A percentile compares a stretch with the other conserved stretches of the same genome.
phyloP scores from a whole-genome alignment of 2,329 filamentous ascomycete genomes.

The Mariannaea elegans region DNA sequence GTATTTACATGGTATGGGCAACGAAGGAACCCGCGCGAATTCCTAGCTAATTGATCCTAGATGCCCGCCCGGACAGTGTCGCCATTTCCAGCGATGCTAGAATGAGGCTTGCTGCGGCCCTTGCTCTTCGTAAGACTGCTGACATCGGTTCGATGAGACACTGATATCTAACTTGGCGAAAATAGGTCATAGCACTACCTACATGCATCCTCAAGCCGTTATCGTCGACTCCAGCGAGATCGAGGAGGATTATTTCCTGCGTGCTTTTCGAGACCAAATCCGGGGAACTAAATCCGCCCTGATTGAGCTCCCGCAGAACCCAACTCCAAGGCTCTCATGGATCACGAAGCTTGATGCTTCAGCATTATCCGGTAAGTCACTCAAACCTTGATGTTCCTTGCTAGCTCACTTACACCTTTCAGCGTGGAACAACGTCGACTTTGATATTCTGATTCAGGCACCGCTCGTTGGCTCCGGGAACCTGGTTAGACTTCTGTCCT shows the following conservation, averaged over 20 bases:
- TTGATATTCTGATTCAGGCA: constrained; percentile 88
- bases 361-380: constrained; percentile 68
- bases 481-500: constrained; percentile 78
- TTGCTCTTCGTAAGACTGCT: constrained; percentile 66
- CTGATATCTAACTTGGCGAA: neutral
- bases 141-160: neutral
- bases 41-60: constrained; percentile 48
- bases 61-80: constrained; percentile 82
- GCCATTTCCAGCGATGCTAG: constrained; percentile 74
- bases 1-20: constrained; percentile 60
- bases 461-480: constrained; percentile 75
- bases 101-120: constrained; percentile 69
- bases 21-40: neutral
- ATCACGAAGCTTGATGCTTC: constrained; percentile 78
- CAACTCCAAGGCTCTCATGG: constrained; percentile 75
- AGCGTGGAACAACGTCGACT: constrained; percentile 78
- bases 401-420: constrained; percentile 16
- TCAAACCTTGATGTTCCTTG: constrained; percentile 26
- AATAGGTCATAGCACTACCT: constrained; percentile 72
- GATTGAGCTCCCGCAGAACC: constrained; percentile 76
- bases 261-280: constrained; percentile 65
- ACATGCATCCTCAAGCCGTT: constrained; percentile 80
- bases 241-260: constrained; percentile 76
- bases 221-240: constrained; percentile 73
- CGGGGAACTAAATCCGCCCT: constrained; percentile 65